Evolutionary conservation across 116 monocot genomes (phyloP).

Genomic region (Cymodocea nodosa): DNA sequence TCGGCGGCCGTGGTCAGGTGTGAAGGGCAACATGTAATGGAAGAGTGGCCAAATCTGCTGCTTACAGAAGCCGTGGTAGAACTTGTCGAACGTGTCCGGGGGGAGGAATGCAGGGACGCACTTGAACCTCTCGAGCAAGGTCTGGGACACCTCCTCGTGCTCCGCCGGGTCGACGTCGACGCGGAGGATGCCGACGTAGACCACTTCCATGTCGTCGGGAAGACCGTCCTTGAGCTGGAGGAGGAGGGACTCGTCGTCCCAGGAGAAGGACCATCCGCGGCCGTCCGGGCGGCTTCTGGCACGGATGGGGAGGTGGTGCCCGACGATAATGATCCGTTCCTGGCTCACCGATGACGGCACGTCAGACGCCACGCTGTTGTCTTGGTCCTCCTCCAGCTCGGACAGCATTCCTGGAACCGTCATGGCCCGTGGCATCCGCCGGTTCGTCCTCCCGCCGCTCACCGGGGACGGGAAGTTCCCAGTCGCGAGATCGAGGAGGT

Average conservation of each 20-base stretch:
- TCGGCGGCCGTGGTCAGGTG: conserved; percentile 28
- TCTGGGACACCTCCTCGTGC: conserved; percentile 56
- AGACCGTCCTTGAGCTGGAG: conserved; percentile 71
- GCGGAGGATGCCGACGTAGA: conserved; percentile 68
- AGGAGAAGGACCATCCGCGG: conserved; percentile 53
- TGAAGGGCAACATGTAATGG: conserved; percentile 78
- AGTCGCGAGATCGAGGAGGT: conserved; percentile 59
- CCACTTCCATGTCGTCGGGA: conserved; percentile 52
- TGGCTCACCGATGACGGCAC: conserved; percentile 32
- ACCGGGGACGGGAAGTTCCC: conserved; percentile 45
- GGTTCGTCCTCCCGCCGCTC: conserved; percentile 4
- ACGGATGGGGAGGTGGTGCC: conserved; percentile 50
- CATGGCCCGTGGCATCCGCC: conserved; percentile 41
- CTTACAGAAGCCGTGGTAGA: conserved; percentile 88
- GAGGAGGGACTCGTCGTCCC: conserved; percentile 79
- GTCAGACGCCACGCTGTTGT: conserved; percentile 51
- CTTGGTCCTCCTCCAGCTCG: conserved; percentile 59
- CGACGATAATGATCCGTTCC: conserved; percentile 68
- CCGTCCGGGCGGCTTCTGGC: conserved; percentile 42
- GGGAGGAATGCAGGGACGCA: conserved; percentile 62
- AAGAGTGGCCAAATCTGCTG: conserved; percentile 80
- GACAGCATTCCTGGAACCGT: conserved; percentile 51
- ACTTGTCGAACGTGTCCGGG: conserved; percentile 29
- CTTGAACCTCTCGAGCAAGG: conserved; percentile 52
- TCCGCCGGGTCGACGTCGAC: conserved; percentile 54